Base-by-base conservation (phyloP, 495 filamentous ascomycete genomes). In the Rostrohypoxylon terebratum region DNA sequence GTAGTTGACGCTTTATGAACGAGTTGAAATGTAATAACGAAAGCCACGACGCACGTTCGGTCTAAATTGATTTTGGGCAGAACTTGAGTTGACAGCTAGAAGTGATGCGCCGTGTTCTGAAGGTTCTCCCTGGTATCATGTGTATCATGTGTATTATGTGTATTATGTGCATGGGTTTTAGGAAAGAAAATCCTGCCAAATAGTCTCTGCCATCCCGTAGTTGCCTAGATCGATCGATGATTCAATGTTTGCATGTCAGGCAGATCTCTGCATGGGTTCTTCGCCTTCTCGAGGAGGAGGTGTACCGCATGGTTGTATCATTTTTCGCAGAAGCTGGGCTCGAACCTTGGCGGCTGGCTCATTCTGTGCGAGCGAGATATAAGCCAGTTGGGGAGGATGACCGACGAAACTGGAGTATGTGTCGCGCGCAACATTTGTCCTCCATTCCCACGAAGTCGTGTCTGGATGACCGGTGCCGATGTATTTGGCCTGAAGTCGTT, bases 391-490 rank as follows among this genome's bases (percentile, higher is more conserved):
- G 1, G 94, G 90, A 18, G 94, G 92, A 77, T 99, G 96, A 18
- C 96, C 96, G 73, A 97, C 87, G 75, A 96, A 93, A 65, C 87
- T 91, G 9, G 94, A 88, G 77, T 90, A 93, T 38, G 88, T 91
- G 80, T 97, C 94, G 74, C 93, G 92, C 70, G 94, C 86, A 77
- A 96, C 91, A 80, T 99, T 99, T 33, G 90, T 91, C 55, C 90
- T 88, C 94, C 95, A 99, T 84, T 99, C 96, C 89, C 87, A 94
- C 77, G 92, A 94, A 14, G 96, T 98, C 8, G 96, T 98, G 83
- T 99, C 96, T 57, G 96, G 93, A 81, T 98, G 94, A n/a, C 96
- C 96, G 10, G 94, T 98, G 78, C 96, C 96, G 76, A 99, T 84
- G 84, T 96, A 96, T 55, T 94, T 94, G 74, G 93, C 88, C 82